A percentile compares a stretch with the other conserved stretches of the same genome.
These are phyloP conservation scores for Gaeumannomyces tritici DNA, from an alignment of 2,329 filamentous ascomycete genomes.

Conservation along the genomic window DNA sequence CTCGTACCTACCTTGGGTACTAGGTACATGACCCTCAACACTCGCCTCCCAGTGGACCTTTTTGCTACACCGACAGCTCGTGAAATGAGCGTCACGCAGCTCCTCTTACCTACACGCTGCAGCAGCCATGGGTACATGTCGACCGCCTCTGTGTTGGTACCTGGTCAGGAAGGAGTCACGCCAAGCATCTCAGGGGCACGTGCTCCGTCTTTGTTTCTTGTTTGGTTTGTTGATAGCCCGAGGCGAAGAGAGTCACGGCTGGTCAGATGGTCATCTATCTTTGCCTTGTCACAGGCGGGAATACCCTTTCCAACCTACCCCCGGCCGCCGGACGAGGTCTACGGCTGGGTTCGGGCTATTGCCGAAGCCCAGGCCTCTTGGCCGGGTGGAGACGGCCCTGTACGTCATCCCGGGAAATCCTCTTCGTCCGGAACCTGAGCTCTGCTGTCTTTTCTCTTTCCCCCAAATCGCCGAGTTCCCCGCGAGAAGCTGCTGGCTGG, in stretches of 20 bases:
- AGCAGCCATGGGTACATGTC: neutral
- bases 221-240: too few relatives aligned
- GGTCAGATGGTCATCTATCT: neutral
- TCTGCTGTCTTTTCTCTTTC: neutral
- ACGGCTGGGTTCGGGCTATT: neutral
- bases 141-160: neutral
- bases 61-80: neutral
- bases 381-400: neutral
- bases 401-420: constrained; percentile 14
- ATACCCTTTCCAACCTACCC: neutral
- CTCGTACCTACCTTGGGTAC: too few relatives aligned
- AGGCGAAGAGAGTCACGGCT: neutral
- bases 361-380: neutral
- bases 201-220: neutral
- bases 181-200: neutral
- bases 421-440: constrained; percentile 9
- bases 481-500: constrained; percentile 6
- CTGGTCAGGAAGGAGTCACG: neutral
- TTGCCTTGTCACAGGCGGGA: neutral
- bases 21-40: too few relatives aligned
- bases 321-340: neutral
- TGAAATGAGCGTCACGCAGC: too few relatives aligned
- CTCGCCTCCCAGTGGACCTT: too few relatives aligned
- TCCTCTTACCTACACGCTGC: neutral
- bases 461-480: constrained; percentile 11